These are phyloP conservation scores for Ophiostoma pallidulum DNA, from an alignment of 2,329 filamentous ascomycete genomes.

Conservation along the genomic window DNA sequence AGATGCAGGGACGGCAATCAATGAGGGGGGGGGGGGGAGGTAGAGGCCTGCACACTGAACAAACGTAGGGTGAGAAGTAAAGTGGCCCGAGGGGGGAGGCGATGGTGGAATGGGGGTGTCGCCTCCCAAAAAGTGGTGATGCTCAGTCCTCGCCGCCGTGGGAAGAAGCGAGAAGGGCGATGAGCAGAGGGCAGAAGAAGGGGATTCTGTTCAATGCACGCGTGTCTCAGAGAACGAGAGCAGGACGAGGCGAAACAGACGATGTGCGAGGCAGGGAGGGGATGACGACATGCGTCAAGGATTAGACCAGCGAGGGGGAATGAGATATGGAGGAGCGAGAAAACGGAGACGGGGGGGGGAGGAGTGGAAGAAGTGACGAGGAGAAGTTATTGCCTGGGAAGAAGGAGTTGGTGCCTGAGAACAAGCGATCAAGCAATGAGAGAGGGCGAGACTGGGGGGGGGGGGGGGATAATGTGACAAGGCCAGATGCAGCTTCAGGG, in stretches of 20 bases:
- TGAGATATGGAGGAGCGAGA: constrained; percentile 9
- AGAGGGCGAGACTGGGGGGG: background rate
- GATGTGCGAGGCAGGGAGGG: background rate
- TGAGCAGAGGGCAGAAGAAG: background rate
- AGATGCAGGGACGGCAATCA: too few relatives aligned
- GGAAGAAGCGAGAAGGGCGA: background rate
- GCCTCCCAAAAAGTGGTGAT: constrained; percentile 11
- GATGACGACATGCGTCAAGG: constrained; percentile 1
- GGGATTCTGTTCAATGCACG: background rate
- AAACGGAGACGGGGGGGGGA: background rate
- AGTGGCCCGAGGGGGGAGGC: constrained; percentile 7
- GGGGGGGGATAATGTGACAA: background rate
- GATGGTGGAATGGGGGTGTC: constrained; percentile 4
- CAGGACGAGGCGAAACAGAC: background rate
- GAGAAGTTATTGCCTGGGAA: constrained; percentile 16
- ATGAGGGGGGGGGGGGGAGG: too few relatives aligned
- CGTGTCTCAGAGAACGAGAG: background rate
- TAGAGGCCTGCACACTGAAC: too few relatives aligned
- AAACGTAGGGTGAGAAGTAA: background rate
- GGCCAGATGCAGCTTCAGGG: background rate
- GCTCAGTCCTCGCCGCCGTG: background rate
- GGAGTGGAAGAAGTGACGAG: too few relatives aligned
- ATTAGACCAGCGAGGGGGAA: background rate
- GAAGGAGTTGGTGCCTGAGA: constrained; percentile 9
- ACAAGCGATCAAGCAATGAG: too few relatives aligned